Base-by-base conservation (phyloP, 257 asterid genomes). In the Solanum verrucosum region DNA sequence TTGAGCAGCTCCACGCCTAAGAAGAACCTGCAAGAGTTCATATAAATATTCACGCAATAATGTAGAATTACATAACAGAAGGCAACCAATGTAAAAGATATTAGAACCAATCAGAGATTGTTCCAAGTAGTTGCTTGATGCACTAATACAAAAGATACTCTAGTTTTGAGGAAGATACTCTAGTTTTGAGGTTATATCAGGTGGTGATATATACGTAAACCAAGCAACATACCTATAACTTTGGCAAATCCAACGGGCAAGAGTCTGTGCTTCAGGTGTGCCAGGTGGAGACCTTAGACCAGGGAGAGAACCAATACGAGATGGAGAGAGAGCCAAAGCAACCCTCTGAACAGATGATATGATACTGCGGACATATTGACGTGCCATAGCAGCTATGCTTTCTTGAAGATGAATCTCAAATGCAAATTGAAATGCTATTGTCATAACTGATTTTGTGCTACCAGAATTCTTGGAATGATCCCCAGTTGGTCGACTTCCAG, bases 281-380 rank as follows among this genome's bases (percentile, higher is more conserved):
- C 96, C 98, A 14, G 95, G 98, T 27, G 94, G 95, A 83, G 96
- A 90, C 25, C 90, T 91, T 86, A 94, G 90, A 89, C 94, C 88
- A 21, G 93, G 89, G 71, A 85, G 88, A 75, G 96, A 88, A 79
- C 94, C 93, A 35, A 93, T 89, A 70, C 86, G 88, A 23, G 99
- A 91, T 40, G 99, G 98, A 56, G 99, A 95, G 72, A 97, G 98
- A 13, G 99, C 99, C 88, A 94, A 63, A 29, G 98, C 98, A 72
- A 97, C 99, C 91, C 99, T 93, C 81, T 96, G 99, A 82, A 97
- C 98, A n/a, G 99, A 97, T 15, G 99, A 93, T 86, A 97, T 94
- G 88, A 96, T 95, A 81, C 96, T 92, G 9, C 99, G 96, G 59
- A 97, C 95, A 82, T 97, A 97, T 87, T 96, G 99, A 84, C 99